Base-by-base conservation (phyloP, 2,329 filamentous ascomycete genomes). In the Colletotrichum spinosum region DNA sequence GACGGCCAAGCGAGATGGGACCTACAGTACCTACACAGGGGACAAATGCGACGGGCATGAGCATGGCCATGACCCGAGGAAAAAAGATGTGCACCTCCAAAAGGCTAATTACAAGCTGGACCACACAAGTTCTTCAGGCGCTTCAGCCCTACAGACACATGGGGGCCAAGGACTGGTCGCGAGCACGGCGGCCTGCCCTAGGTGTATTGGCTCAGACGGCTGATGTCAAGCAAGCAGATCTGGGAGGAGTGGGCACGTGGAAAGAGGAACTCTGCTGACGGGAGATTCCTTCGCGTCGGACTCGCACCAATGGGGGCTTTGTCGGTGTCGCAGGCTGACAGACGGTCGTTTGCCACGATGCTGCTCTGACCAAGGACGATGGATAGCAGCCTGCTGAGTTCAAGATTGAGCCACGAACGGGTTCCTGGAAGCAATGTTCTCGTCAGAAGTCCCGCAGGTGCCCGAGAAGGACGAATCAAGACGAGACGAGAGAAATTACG, bases 71-170 rank as follows among this genome's bases (percentile, higher is more conserved):
- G 25, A 25, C 25, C 25, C 25, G 25, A 25, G 25, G 25, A 25
- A 25, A 25, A 25, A 25, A 25, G 25, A 25, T 25, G 3, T 33
- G 44, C 44, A 34, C 15, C 39, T n/a, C 35, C 6, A 35, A 37
- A 2, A 11, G 5, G 38, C 9, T n/a, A n/a, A 15, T 41, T 9
- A 7, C 17, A 37, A 35, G 38, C n/a, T 17, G 34, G 53, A 25
- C 9, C 38, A 41, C n/a, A 8, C 7, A 13, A 41, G 11, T 55
- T 45, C 41, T 38, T 55, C 55, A 42, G 42, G 39, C 25, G n/a
- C 15, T 39, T 57, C 62, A 65, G 62, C 62, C 62, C 58, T 65
- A 65, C 38, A 37, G 38, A n/a, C 46, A 57, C 41, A 49, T 38
- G 58, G 39, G 41, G 33, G 54, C 38, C 37, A 37, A 41, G 60